Conservation (phyloP, 1,139 yeast genomes). For the Saccharomyces hybrid region DNA sequence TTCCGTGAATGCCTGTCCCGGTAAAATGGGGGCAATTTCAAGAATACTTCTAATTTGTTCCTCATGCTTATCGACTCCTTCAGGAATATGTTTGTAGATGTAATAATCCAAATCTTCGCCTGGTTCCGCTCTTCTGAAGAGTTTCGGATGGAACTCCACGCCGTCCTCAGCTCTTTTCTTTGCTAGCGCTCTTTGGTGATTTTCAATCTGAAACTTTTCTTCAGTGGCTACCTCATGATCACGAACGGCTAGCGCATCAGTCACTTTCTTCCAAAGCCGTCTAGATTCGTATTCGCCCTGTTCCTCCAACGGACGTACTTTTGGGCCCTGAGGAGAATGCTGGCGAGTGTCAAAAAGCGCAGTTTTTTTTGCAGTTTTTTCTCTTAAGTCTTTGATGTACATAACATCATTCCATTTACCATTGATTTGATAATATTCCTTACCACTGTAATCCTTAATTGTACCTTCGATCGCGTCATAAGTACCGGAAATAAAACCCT, state of each 20-base stretch:
- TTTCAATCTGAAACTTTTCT: constrained; percentile 81
- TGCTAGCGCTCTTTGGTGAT: constrained; percentile 67
- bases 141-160: too few species aligned
- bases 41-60: constrained; percentile 48
- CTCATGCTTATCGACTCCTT: constrained; percentile 38
- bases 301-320: constrained; percentile 67
- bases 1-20: constrained; percentile 62
- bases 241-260: constrained; percentile 65
- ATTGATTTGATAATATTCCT: constrained; percentile 54
- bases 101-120: too few species aligned
- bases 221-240: constrained; percentile 83
- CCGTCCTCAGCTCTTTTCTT: too few species aligned
- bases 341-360: constrained; percentile 59
- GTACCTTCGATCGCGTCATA: constrained; percentile 83
- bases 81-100: constrained; percentile 18
- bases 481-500: constrained; percentile 88
- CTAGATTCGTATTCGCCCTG: constrained; percentile 81
- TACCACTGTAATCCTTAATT: constrained; percentile 48
- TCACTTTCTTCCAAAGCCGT: constrained; percentile 73
- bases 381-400: constrained; percentile 50
- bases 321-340: constrained; percentile 50
- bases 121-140: too few species aligned
- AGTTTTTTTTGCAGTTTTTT: constrained; percentile 40
- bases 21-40: constrained; percentile 64
- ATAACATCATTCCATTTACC: constrained; percentile 95